Evolutionary conservation across 148 eudicot genomes (phyloP).

Genomic region (Nepenthes mirabilis): DNA sequence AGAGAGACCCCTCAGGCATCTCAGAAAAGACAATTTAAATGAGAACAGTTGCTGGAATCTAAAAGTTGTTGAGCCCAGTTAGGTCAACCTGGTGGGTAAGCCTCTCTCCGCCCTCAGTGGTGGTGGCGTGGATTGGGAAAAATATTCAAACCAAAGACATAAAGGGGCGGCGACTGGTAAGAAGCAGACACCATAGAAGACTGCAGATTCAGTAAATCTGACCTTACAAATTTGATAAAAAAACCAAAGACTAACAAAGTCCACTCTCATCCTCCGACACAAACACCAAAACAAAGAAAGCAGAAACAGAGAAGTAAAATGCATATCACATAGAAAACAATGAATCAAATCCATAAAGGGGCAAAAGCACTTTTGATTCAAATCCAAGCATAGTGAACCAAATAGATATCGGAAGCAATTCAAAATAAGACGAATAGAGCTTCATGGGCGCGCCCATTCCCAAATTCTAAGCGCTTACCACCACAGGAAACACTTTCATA

Average conservation of each 20-base stretch:
- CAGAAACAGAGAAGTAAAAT: too few species aligned
- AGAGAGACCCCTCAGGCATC: too few species aligned
- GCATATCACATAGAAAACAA: constrained; percentile 1
- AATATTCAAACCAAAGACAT: neutral
- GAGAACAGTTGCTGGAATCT: too few species aligned
- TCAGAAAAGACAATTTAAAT: too few species aligned
- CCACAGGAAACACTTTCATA: too few species aligned
- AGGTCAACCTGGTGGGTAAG: neutral
- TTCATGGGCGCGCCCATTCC: too few species aligned
- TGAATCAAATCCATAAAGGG: neutral
- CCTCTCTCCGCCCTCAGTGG: neutral
- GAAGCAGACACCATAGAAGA: neutral
- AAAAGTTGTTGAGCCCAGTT: neutral
- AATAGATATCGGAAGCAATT: too few species aligned
- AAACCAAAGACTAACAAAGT: constrained; percentile 1
- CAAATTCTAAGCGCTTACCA: too few species aligned
- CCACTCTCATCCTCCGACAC: neutral
- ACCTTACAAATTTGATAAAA: constrained; percentile 2
- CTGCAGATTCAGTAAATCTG: constrained; percentile 15
- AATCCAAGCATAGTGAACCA: too few species aligned
- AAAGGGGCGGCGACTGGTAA: neutral
- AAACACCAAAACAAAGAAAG: constrained; percentile 9
- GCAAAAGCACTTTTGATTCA: neutral
- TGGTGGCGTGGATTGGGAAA: neutral
- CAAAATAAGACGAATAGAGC: too few species aligned